Evolutionary conservation across 495 filamentous ascomycete species (phyloP).

Genomic region (Penicillium coffeae): DNA sequence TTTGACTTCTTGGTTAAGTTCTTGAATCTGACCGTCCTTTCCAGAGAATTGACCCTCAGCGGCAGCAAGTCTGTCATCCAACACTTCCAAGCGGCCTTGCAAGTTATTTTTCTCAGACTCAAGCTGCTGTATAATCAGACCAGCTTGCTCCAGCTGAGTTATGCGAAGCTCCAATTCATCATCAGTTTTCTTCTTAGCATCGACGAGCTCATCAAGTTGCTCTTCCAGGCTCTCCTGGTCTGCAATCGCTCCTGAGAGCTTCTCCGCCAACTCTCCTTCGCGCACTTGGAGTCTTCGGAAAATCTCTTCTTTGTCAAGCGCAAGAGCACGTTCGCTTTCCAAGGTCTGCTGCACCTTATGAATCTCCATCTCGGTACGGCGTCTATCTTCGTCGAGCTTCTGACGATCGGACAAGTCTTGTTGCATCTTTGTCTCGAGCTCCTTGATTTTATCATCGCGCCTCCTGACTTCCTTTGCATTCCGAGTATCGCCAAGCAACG

Average conservation of each 20-base stretch:
- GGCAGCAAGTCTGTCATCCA: constrained; percentile 65
- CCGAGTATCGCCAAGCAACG: constrained; percentile 84
- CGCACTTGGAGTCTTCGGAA: constrained; percentile 89
- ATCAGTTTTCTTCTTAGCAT: constrained; percentile 85
- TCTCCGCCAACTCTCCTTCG: constrained; percentile 85
- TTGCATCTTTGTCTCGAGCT: constrained; percentile 78
- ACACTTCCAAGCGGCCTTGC: constrained; percentile 56
- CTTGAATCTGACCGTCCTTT: constrained; percentile 67
- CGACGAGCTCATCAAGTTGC: constrained; percentile 83
- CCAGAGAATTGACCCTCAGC: constrained; percentile 63
- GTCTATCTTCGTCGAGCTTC: constrained; percentile 84
- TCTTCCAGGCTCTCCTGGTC: constrained; percentile 94
- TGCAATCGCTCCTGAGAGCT: constrained; percentile 85
- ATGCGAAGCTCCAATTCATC: constrained; percentile 76
- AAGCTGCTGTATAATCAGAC: constrained; percentile 74
- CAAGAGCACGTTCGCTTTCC: constrained; percentile 90
- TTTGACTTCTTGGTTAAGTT: constrained; percentile 74
- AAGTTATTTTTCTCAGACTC: constrained; percentile 81
- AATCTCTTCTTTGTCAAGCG: constrained; percentile 97
- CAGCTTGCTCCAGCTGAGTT: constrained; percentile 85
- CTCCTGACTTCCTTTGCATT: constrained; percentile 90
- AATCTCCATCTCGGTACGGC: constrained; percentile 81
- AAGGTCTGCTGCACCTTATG: constrained; percentile 86
- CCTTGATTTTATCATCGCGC: constrained; percentile 86
- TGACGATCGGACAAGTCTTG: constrained; percentile 70